Evolutionary conservation across 2,329 filamentous ascomycete genomes (phyloP).

Genomic region (Fusarium sp.): DNA sequence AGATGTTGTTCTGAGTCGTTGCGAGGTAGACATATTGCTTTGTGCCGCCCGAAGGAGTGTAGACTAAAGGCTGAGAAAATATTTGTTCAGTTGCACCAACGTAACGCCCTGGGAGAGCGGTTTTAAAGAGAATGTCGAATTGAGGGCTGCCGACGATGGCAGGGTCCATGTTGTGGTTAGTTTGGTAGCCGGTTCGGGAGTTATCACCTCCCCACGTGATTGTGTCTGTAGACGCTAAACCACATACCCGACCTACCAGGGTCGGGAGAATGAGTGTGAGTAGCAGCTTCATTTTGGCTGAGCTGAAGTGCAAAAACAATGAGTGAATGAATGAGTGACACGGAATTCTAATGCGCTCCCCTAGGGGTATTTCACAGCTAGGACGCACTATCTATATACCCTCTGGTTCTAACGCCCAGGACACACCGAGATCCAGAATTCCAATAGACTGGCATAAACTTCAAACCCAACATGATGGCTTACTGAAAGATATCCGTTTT

Average conservation of each 20-base stretch:
- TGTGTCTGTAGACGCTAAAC: conserved; percentile 63
- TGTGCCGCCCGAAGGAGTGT: conserved; percentile 61
- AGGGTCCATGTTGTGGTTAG: conserved; percentile 74
- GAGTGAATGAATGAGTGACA: conserved; percentile 16
- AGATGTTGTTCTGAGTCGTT: conserved; percentile 70
- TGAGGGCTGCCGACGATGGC: conserved; percentile 66
- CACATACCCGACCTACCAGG: conserved; percentile 52
- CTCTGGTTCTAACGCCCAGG: conserved; percentile 1
- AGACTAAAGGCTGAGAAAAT: conserved; percentile 63
- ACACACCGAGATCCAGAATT: conserved; percentile 5
- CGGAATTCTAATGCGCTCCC: background rate
- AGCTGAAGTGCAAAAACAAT: conserved; percentile 12
- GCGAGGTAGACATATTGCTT: conserved; percentile 68
- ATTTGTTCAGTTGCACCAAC: conserved; percentile 64
- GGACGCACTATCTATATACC: conserved; percentile 25
- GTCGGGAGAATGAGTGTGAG: conserved; percentile 50
- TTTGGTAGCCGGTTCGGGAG: conserved; percentile 66
- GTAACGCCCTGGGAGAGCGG: conserved; percentile 65
- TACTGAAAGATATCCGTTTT: background rate
- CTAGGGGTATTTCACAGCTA: background rate
- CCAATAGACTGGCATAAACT: background rate
- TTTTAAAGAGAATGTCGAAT: conserved; percentile 69
- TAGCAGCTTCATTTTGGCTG: conserved; percentile 46
- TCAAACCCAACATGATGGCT: background rate
- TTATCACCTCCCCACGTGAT: conserved; percentile 73